A percentile compares a stretch with the other conserved stretches of the same genome.
phyloP scores from a whole-genome alignment of 371 early-diverging fungal genomes.

The Sporodiniella umbellata region DNA sequence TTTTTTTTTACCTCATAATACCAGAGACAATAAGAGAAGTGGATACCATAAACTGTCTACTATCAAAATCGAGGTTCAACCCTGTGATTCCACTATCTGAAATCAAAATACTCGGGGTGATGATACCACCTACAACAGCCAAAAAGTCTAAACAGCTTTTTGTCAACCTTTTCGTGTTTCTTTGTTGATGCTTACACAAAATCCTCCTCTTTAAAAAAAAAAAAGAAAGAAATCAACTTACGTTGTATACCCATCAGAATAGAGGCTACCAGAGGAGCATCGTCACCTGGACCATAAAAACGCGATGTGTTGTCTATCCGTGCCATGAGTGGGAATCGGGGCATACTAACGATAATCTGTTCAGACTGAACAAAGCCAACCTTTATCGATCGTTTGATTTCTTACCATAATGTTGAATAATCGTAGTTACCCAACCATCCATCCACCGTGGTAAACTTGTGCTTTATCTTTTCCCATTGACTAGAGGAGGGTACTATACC shows the following conservation, averaged over 20 bases:
- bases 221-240: background rate
- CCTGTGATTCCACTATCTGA: slow-evolving; percentile 32
- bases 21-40: slow-evolving; percentile 39
- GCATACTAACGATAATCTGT: slow-evolving; percentile 6
- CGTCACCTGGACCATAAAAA: slow-evolving; percentile 21
- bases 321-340: slow-evolving; percentile 12
- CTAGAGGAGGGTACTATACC: slow-evolving; percentile 1
- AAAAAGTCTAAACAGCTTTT: slow-evolving; percentile 14
- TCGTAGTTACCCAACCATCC: slow-evolving; percentile 12
- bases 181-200: background rate
- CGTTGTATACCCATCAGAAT: slow-evolving; percentile 19
- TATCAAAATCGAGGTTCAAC: slow-evolving; percentile 36
- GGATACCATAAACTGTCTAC: slow-evolving; percentile 39
- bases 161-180: background rate
- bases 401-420: slow-evolving; percentile 16
- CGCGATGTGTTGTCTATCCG: slow-evolving; percentile 1
- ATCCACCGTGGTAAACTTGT: slow-evolving; percentile 3
- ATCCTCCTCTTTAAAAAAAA: too few species aligned
- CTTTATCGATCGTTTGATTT: background rate
- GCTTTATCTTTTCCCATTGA: slow-evolving; percentile 4
- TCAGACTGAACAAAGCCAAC: background rate
- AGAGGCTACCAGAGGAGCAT: slow-evolving; percentile 12
- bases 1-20: slow-evolving; percentile 5
- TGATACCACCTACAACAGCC: slow-evolving; percentile 41
- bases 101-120: slow-evolving; percentile 40